Percentiles rank a stretch among this genome's conserved stretches.
phyloP scores from a whole-genome alignment of 768 basidiomycete genomes.

The Auriscalpium orientale region DNA sequence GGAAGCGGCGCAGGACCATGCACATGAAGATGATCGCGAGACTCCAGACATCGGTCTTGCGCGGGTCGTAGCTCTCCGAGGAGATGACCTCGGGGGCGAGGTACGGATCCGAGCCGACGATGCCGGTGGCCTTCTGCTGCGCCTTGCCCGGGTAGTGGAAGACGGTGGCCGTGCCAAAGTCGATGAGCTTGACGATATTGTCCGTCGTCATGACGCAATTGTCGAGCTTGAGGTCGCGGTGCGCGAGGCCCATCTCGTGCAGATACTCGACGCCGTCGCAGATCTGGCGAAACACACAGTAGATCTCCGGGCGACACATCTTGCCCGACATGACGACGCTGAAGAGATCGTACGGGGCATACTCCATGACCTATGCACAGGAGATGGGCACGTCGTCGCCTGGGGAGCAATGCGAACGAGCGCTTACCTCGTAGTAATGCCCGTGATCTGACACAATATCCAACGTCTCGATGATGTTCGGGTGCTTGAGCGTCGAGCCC shows the following conservation, averaged over 20 bases:
- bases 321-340: constrained; percentile 99
- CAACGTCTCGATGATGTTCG: constrained; percentile 95
- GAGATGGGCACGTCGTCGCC: constrained; percentile 3
- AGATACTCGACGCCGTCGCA: constrained; percentile 97
- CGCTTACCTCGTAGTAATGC: constrained; percentile 92
- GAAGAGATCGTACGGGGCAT: constrained; percentile 97
- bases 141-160: constrained; percentile 97
- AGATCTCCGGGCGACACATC: constrained; percentile 97
- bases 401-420: background rate
- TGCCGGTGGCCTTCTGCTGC: constrained; percentile 68
- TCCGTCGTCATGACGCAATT: constrained; percentile 98
- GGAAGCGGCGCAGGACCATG: constrained; percentile 95
- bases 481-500: constrained; percentile 86
- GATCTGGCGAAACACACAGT: constrained; percentile 98
- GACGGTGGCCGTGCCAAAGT: constrained; percentile 99
- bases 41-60: constrained; percentile 98
- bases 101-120: constrained; percentile 97
- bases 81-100: constrained; percentile 92
- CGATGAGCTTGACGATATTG: constrained; percentile 96
- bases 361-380: constrained; percentile 86
- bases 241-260: constrained; percentile 94
- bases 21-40: constrained; percentile 98
- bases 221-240: constrained; percentile 98
- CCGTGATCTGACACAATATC: constrained; percentile 98
- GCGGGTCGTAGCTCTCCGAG: constrained; percentile 81